phyloP scores from a whole-genome alignment of 2,329 filamentous ascomycete genomes.

The Monosporascus cannonballus region DNA sequence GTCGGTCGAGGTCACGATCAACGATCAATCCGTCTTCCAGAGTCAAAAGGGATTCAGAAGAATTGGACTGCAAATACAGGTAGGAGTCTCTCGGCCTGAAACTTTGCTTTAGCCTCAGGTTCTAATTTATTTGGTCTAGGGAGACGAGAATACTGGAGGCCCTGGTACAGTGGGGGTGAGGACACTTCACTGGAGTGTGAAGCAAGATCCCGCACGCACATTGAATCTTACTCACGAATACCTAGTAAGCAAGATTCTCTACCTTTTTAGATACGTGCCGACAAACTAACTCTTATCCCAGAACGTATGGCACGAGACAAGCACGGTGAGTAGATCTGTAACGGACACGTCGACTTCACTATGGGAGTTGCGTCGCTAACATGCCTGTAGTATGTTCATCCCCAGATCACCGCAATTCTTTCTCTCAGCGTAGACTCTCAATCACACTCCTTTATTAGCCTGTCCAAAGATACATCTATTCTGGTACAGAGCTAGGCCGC shows the following conservation, averaged over 20 bases:
- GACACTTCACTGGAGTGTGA: constrained; percentile 26
- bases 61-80: constrained; percentile 35
- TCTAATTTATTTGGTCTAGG: constrained; percentile 2
- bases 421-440: too few relatives aligned
- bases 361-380: not conserved
- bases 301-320: constrained; percentile 28
- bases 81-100: not conserved
- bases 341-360: not conserved
- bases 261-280: not conserved
- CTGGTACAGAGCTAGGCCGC: too few relatives aligned
- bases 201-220: constrained; percentile 21
- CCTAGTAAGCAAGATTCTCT: constrained; percentile 12
- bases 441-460: too few relatives aligned
- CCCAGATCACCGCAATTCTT: not conserved
- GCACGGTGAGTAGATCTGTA: not conserved
- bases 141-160: constrained; percentile 33
- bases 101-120: not conserved
- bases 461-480: too few relatives aligned
- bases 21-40: constrained; percentile 39
- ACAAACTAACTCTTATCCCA: constrained; percentile 16
- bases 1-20: constrained; percentile 37
- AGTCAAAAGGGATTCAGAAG: constrained; percentile 39
- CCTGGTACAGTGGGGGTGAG: constrained; percentile 26
- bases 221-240: constrained; percentile 29
- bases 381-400: not conserved